These are phyloP conservation scores for Claviceps cyperi DNA, from an alignment of 2,329 filamentous ascomycete genomes.

Conservation along the genomic window DNA sequence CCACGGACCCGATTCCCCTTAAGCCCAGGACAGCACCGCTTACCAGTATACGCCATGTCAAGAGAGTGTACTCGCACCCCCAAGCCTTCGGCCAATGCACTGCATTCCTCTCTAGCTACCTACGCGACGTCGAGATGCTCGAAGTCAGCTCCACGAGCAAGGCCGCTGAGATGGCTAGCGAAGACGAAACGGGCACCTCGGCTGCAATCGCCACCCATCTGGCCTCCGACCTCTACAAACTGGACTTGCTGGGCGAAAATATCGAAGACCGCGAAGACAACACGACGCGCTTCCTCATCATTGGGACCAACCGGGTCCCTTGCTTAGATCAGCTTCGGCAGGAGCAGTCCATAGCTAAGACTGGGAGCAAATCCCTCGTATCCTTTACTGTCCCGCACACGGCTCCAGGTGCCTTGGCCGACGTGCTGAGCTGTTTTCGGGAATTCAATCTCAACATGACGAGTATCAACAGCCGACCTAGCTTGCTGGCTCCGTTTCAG, in stretches of 20 bases:
- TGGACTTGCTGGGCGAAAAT: slow-evolving; percentile 53
- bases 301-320: slow-evolving; percentile 26
- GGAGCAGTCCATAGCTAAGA: slow-evolving; percentile 13
- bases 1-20: slow-evolving; percentile 26
- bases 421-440: slow-evolving; percentile 67
- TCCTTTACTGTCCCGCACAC: slow-evolving; percentile 72
- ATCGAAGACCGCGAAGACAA: slow-evolving; percentile 67
- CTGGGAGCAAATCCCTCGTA: slow-evolving; percentile 54
- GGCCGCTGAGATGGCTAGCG: slow-evolving; percentile 62
- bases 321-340: slow-evolving; percentile 14
- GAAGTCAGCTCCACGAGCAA: slow-evolving; percentile 77
- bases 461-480: slow-evolving; percentile 78
- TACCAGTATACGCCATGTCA: slow-evolving; percentile 44
- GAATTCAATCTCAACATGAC: slow-evolving; percentile 64
- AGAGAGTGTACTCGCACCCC: slow-evolving; percentile 77
- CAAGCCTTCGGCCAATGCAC: slow-evolving; percentile 92
- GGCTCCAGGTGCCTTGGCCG: slow-evolving; percentile 67
- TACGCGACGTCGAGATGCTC: slow-evolving; percentile 62
- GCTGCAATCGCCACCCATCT: slow-evolving; percentile 69
- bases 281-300: slow-evolving; percentile 63
- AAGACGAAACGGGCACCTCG: slow-evolving; percentile 40
- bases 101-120: slow-evolving; percentile 52
- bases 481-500: slow-evolving; percentile 61
- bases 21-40: slow-evolving; percentile 34
- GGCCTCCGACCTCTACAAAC: slow-evolving; percentile 51